Evolutionary conservation across 805 yeast species (phyloP).

Genomic region (Starmera dryadoides): DNA sequence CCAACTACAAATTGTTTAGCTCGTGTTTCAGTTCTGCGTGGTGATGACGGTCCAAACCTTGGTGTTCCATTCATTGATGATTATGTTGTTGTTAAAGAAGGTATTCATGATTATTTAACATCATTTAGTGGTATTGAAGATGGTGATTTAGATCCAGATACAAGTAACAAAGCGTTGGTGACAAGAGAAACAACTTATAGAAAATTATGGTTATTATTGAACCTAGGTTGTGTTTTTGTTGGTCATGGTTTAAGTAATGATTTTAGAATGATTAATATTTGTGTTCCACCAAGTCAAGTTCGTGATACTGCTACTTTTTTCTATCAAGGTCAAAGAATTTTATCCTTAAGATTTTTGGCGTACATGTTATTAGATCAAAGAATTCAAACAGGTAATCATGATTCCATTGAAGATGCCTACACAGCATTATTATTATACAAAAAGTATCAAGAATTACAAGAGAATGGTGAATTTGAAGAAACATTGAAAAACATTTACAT

Average conservation of each 20-base stretch:
- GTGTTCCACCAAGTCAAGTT: constrained; percentile 79
- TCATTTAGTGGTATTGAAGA: constrained; percentile 89
- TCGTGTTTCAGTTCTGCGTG: constrained; percentile 79
- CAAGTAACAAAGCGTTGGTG: constrained; percentile 64
- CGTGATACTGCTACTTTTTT: constrained; percentile 83
- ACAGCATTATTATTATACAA: constrained; percentile 77
- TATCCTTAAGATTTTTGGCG: constrained; percentile 81
- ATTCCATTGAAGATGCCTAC: constrained; percentile 92
- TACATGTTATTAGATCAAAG: constrained; percentile 66
- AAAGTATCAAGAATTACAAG: constrained; percentile 57
- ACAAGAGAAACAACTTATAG: constrained; percentile 79
- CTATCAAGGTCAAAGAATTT: constrained; percentile 68
- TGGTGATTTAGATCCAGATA: constrained; percentile 75
- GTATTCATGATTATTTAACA: constrained; percentile 80
- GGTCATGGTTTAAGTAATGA: constrained; percentile 94
- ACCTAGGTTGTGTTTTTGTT: constrained; percentile 84
- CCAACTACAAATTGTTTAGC: constrained; percentile 80
- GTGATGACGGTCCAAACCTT: constrained; percentile 53
- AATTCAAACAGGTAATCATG: constrained; percentile 92
- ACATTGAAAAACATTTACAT: constrained; percentile 60
- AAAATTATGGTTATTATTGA: constrained; percentile 82
- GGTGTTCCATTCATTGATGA: constrained; percentile 90
- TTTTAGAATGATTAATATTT: constrained; percentile 86
- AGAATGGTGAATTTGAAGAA: constrained; percentile 50
- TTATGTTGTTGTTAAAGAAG: constrained; percentile 67